These are phyloP conservation scores for Stephanodiscus triporus DNA, from an alignment of 108 stramenopile genomes.

Conservation along the genomic window DNA sequence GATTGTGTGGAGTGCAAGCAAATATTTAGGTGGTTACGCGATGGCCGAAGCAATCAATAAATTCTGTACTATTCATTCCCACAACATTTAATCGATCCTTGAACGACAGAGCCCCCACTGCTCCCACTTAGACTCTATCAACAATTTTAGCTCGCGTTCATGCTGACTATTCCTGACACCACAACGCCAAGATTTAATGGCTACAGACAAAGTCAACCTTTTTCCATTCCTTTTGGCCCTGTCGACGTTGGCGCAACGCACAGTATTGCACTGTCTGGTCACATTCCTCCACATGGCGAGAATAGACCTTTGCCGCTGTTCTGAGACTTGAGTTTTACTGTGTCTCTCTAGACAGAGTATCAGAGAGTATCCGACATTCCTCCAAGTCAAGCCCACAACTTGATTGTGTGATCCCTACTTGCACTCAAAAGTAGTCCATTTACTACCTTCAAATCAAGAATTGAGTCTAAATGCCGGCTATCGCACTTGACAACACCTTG, in stretches of 20 bases:
- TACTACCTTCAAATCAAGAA: conserved; percentile 75
- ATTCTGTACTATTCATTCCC: too few relatives aligned
- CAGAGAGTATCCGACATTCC: too few relatives aligned
- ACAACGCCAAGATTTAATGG: conserved; percentile 24
- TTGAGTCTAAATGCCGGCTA: conserved; percentile 63
- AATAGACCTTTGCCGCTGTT: background rate
- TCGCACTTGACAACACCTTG: conserved; percentile 48
- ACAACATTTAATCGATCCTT: too few relatives aligned
- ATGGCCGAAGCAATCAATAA: too few relatives aligned
- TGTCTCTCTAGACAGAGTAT: too few relatives aligned
- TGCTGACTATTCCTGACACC: conserved; percentile 9
- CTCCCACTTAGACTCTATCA: conserved; percentile 28
- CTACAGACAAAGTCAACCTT: conserved; percentile 10
- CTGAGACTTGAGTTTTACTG: background rate
- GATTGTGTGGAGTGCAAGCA: too few relatives aligned
- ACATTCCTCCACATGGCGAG: conserved; percentile 15
- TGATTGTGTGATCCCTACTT: conserved; percentile 76
- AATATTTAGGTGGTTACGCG: too few relatives aligned
- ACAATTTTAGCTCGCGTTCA: conserved; percentile 18
- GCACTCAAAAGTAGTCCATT: conserved; percentile 65
- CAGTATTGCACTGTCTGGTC: background rate
- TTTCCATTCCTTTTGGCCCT: conserved; percentile 1
- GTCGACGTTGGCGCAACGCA: background rate
- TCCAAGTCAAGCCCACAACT: conserved; percentile 64
- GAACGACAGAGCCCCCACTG: background rate